These are phyloP conservation scores for Aspergillus proliferans DNA, from an alignment of 2,329 filamentous ascomycete species.

Conservation along the genomic window DNA sequence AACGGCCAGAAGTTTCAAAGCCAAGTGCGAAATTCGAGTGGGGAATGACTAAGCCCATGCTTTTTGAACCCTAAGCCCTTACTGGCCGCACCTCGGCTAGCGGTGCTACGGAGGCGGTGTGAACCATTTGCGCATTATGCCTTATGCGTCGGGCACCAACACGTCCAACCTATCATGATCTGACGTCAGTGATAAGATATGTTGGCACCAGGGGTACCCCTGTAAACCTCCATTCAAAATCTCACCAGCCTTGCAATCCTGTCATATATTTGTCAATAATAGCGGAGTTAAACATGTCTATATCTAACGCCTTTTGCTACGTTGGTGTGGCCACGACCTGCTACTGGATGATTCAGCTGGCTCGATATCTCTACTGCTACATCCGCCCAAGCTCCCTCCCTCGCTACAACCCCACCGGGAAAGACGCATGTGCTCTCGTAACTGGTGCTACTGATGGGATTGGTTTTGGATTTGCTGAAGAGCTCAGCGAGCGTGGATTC, in stretches of 20 bases:
- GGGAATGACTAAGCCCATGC: constrained; percentile 28
- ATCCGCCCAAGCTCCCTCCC: constrained; percentile 2
- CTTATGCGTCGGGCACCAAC: background rate
- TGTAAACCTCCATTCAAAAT: background rate
- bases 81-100: constrained; percentile 14
- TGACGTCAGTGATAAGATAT: background rate
- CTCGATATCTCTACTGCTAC: constrained; percentile 1
- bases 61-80: constrained; percentile 28
- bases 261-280: too few species aligned
- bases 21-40: constrained; percentile 34
- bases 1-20: constrained; percentile 18
- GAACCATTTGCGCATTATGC: background rate
- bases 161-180: background rate
- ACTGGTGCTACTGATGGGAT: constrained; percentile 54
- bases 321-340: constrained; percentile 1
- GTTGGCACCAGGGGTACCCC: background rate
- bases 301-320: background rate
- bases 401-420: constrained; percentile 2
- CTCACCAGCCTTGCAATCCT: background rate
- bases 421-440: constrained; percentile 41
- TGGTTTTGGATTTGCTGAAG: constrained; percentile 45
- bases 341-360: background rate
- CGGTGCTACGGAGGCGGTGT: constrained; percentile 3
- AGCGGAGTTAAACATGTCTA: too few species aligned
- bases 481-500: constrained; percentile 49